Base-by-base conservation (phyloP, 306 rosid genomes). In the Citrullus amarus region DNA sequence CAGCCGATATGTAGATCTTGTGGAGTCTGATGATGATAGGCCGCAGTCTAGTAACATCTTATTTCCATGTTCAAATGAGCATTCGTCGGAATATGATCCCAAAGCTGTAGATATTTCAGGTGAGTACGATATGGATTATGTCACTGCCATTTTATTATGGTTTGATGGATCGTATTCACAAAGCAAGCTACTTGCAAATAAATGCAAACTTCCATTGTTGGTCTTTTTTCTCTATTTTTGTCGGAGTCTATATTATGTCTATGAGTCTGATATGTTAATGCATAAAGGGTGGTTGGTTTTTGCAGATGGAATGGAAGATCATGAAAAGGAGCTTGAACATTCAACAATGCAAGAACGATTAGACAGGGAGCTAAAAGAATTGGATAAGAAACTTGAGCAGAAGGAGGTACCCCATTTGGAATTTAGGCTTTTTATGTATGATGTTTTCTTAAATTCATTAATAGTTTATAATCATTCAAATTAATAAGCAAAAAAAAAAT, bases 381-480 rank as follows among this genome's bases (percentile, higher is more conserved):
- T 96, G 86, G 99, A 96, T 73, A 92, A 86, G 83, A 89, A 83
- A 82, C 98, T 96, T 60, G 99, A 96, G 81, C 97, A 91, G 72
- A 96, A 96, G 85, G 98, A 96, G 99, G 99, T 95, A 11, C 38
- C n/a, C 55, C 25, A 15, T 73, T 32, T 14, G 44, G 22, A 44
- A 48, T 30, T 20, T 51, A 50, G 77, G 22, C 22, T 17, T 32
- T 79, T 78, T 20, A 1, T 34, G 4, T 43, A 30, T 32, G 22
- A 56, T 30, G 17, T 14, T 55, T 34, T 18, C 36, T 32, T 32
- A 32, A 32, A 32, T 32, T 32, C 36, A 32, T 32, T 32, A 39
- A 22, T 11, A 43, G n/a, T 44, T 43, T 11, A 41, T 20, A 44
- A n/a, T 69, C 16, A 69, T 43, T 67, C 34, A n/a, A 69, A 22